A percentile compares a stretch with the other conserved stretches of the same genome.
These are phyloP conservation scores for Plectranthus barbatus DNA, from an alignment of 257 asterid genomes.

Conservation along the genomic window DNA sequence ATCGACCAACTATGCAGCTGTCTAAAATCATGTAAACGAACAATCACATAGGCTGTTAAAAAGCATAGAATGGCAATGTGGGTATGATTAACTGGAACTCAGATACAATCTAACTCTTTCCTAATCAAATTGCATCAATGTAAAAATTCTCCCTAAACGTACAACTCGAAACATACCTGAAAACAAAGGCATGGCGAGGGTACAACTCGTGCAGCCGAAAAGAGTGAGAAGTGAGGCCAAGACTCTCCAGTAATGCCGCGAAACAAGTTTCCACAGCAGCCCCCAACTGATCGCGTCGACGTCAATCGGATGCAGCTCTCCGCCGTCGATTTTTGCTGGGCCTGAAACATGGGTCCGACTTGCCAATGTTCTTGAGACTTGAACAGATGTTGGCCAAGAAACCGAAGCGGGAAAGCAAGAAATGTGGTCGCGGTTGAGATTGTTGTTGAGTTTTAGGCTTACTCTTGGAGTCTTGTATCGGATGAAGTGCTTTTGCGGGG, in stretches of 20 bases:
- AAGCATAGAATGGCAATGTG: neutral
- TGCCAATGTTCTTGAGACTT: conserved; percentile 4
- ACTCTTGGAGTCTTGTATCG: conserved; percentile 10
- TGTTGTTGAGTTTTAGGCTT: conserved; percentile 10
- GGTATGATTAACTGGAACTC: too few species aligned
- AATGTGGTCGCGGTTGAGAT: neutral
- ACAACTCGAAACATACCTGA: conserved; percentile 42
- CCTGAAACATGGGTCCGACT: conserved; percentile 60
- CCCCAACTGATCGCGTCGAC: conserved; percentile 82
- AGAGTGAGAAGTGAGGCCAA: conserved; percentile 49
- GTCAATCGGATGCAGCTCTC: conserved; percentile 42
- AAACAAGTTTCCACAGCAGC: conserved; percentile 60
- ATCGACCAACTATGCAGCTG: neutral
- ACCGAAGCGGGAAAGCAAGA: conserved; percentile 14
- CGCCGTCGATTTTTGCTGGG: conserved; percentile 55
- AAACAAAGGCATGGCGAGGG: conserved; percentile 74
- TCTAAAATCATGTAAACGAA: neutral
- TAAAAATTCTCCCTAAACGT: neutral
- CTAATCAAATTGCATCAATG: neutral
- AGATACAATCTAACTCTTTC: too few species aligned
- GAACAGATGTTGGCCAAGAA: conserved; percentile 14
- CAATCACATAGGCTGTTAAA: neutral
- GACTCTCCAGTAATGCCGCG: conserved; percentile 63
- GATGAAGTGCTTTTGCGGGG: conserved; percentile 1
- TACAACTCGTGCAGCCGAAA: conserved; percentile 58